phyloP scores from a whole-genome alignment of 768 basidiomycete genomes.

The Trametes cinnabarina region DNA sequence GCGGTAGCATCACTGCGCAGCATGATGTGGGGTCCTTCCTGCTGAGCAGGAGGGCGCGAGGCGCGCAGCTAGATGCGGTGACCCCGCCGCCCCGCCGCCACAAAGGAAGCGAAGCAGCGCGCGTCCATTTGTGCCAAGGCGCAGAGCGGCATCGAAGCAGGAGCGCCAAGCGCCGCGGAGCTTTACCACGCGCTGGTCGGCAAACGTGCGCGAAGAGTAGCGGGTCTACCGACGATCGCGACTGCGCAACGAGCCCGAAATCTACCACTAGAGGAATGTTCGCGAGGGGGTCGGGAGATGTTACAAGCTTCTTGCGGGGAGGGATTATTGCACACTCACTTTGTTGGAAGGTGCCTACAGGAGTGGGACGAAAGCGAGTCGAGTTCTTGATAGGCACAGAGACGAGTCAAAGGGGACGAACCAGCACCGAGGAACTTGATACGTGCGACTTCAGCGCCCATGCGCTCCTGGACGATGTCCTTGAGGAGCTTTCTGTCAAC shows the following conservation, averaged over 20 bases:
- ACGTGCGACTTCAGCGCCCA: constrained; percentile 61
- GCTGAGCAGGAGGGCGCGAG: neutral
- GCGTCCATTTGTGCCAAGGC: constrained; percentile 5
- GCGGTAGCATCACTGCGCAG: neutral
- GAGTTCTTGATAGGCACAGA: constrained; percentile 9
- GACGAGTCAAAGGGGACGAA: constrained; percentile 32
- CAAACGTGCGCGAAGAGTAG: constrained; percentile 1
- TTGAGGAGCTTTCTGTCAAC: constrained; percentile 74
- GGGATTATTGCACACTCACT: constrained; percentile 36
- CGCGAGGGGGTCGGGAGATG: constrained; percentile 12
- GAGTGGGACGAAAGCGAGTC: neutral
- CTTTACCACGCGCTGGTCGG: neutral
- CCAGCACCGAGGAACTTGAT: constrained; percentile 77
- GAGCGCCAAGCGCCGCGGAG: constrained; percentile 1
- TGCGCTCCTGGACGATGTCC: constrained; percentile 74
- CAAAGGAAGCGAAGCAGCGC: neutral
- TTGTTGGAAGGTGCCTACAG: constrained; percentile 82
- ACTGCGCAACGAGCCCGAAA: too few relatives aligned
- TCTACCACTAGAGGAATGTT: neutral
- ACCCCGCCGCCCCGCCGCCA: constrained; percentile 1
- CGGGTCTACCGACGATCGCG: neutral
- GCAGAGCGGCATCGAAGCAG: neutral
- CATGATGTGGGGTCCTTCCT: neutral
- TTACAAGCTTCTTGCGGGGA: neutral
- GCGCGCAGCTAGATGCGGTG: neutral